A percentile compares a stretch with the other conserved stretches of the same genome.
Evolutionary conservation across 179 eudicot species (phyloP).

Genomic region (Beta lomatogona): DNA sequence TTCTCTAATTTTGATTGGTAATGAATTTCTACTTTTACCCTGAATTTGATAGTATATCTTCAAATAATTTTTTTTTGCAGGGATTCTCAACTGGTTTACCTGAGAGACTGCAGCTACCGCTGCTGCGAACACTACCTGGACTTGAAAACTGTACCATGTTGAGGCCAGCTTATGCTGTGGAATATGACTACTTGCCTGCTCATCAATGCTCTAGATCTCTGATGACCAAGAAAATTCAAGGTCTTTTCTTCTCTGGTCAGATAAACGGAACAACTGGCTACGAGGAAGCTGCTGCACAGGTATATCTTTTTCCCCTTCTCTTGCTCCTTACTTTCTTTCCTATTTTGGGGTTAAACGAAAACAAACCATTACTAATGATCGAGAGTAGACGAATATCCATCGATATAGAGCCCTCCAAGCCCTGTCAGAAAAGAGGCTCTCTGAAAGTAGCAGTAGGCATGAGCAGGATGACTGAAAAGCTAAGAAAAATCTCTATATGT

Average conservation of each 20-base stretch:
- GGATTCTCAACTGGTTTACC: conserved; percentile 99
- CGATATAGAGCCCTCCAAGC: neutral
- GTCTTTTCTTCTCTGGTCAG: conserved; percentile 99
- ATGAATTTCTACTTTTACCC: neutral
- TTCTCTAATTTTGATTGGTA: neutral
- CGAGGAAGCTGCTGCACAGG: conserved; percentile 99
- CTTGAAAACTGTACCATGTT: conserved; percentile 94
- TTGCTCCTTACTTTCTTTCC: conserved; percentile 1
- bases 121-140: conserved; percentile 93
- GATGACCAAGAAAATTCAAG: conserved; percentile 95
- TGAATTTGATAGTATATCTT: neutral
- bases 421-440: neutral
- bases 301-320: conserved; percentile 19
- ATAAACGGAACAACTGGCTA: conserved; percentile 99
- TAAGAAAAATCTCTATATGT: neutral
- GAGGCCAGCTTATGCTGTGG: conserved; percentile 99
- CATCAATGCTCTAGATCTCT: conserved; percentile 95
- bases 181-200: conserved; percentile 96
- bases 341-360: neutral
- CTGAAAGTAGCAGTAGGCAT: conserved; percentile 5
- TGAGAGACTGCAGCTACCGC: conserved; percentile 90
- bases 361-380: neutral
- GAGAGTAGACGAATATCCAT: neutral
- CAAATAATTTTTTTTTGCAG: conserved; percentile 37
- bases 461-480: neutral